A percentile compares a stretch with the other conserved stretches of the same genome.
phyloP scores from a whole-genome alignment of 2,329 filamentous ascomycete genomes.

The Hypoxylon sp. region DNA sequence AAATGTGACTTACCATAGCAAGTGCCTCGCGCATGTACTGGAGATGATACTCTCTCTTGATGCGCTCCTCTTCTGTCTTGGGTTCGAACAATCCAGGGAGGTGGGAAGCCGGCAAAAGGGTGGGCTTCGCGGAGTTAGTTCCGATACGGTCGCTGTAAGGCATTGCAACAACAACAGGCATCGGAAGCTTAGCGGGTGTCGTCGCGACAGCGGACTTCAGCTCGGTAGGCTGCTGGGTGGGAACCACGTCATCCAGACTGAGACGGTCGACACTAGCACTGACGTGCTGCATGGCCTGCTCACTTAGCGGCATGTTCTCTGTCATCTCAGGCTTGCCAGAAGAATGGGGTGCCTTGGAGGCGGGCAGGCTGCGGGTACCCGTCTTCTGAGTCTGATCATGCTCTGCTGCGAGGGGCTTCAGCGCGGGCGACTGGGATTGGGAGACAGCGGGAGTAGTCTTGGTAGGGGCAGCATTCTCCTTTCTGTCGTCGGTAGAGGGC shows the following conservation, averaged over 20 bases:
- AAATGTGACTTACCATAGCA: slow-evolving; percentile 72
- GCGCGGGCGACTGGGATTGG: slow-evolving; percentile 29
- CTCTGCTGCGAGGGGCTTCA: slow-evolving; percentile 40
- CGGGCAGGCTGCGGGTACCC: slow-evolving; percentile 49
- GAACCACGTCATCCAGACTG: slow-evolving; percentile 41
- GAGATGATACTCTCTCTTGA: slow-evolving; percentile 60
- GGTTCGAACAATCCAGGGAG: slow-evolving; percentile 51
- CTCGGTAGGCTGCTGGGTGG: slow-evolving; percentile 19
- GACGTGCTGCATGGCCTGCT: slow-evolving; percentile 33
- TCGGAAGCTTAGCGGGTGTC: slow-evolving; percentile 40
- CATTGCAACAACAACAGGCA: slow-evolving; percentile 45
- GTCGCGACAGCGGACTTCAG: slow-evolving; percentile 36
- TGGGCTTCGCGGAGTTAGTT: slow-evolving; percentile 19
- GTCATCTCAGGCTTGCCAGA: slow-evolving; percentile 26
- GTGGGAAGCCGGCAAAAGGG: slow-evolving; percentile 36
- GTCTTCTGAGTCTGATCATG: slow-evolving; percentile 44
- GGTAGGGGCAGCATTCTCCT: slow-evolving; percentile 33
- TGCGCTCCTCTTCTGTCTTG: slow-evolving; percentile 51
- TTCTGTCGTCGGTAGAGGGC: slow-evolving; percentile 26
- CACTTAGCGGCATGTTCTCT: slow-evolving; percentile 23
- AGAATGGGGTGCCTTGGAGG: slow-evolving; percentile 34
- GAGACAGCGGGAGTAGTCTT: slow-evolving; percentile 8
- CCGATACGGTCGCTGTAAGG: slow-evolving; percentile 29
- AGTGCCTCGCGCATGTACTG: slow-evolving; percentile 87
- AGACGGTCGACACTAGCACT: slow-evolving; percentile 41